phyloP scores from a whole-genome alignment of 768 basidiomycete genomes.

The Baorangia bicolor region DNA sequence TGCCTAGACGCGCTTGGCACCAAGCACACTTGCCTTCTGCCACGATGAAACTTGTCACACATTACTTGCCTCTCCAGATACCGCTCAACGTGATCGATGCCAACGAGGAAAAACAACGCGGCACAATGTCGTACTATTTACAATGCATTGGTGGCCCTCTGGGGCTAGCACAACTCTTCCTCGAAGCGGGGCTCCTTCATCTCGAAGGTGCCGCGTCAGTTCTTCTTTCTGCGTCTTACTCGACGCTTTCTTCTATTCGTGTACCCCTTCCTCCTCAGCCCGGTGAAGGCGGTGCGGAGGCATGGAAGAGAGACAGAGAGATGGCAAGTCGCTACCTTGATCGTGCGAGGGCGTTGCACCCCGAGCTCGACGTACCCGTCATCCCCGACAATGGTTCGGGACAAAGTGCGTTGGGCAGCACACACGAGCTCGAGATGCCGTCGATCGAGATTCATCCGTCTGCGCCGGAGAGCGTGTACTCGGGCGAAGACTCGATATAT shows the following conservation, averaged over 20 bases:
- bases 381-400: constrained; percentile 49
- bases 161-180: constrained; percentile 71
- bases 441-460: constrained; percentile 50
- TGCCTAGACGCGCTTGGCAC: constrained; percentile 73
- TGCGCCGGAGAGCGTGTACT: constrained; percentile 28
- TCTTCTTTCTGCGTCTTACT: constrained; percentile 71
- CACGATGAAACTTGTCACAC: constrained; percentile 72
- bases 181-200: constrained; percentile 76
- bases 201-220: constrained; percentile 76
- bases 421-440: constrained; percentile 63
- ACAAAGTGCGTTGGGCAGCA: constrained; percentile 26
- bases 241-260: constrained; percentile 76
- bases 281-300: constrained; percentile 60
- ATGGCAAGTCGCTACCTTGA: constrained; percentile 72
- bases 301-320: constrained; percentile 74
- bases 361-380: constrained; percentile 66
- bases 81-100: constrained; percentile 36
- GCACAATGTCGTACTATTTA: constrained; percentile 59
- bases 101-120: constrained; percentile 43
- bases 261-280: constrained; percentile 52
- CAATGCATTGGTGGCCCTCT: constrained; percentile 64
- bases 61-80: constrained; percentile 64
- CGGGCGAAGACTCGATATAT: constrained; percentile 28
- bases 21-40: constrained; percentile 73
- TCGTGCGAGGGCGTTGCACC: constrained; percentile 58